Conservation (phyloP, 495 filamentous ascomycete species). For the Chaetomidium leptoderma region DNA sequence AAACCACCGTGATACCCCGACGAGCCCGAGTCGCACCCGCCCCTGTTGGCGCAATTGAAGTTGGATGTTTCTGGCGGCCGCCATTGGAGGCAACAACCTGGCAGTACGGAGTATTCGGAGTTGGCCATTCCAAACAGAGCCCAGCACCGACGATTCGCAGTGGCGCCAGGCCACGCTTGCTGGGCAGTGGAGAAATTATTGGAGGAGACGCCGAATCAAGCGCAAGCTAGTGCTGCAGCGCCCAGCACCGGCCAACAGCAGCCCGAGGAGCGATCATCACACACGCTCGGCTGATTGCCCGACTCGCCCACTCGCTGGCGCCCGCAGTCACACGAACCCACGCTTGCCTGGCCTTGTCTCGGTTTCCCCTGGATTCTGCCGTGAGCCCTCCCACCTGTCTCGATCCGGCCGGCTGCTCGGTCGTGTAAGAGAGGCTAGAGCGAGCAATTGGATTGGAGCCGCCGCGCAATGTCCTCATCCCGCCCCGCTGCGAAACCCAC, state of each 20-base stretch:
- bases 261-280: conserved; percentile 19
- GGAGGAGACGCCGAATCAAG: conserved; percentile 13
- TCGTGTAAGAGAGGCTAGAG: conserved; percentile 6
- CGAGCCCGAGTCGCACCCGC: conserved; percentile 10
- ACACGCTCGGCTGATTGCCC: conserved; percentile 25
- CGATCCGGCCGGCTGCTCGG: conserved; percentile 25
- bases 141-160: neutral
- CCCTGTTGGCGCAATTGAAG: conserved; percentile 7
- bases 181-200: conserved; percentile 14
- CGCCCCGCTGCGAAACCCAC: conserved; percentile 22
- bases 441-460: conserved; percentile 16
- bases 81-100: conserved; percentile 1
- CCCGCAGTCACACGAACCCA: conserved; percentile 23
- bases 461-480: conserved; percentile 31
- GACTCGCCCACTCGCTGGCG: conserved; percentile 12
- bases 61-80: neutral
- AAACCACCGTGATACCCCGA: neutral
- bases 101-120: neutral
- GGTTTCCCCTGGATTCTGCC: conserved; percentile 25
- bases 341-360: conserved; percentile 23
- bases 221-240: conserved; percentile 15
- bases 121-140: conserved; percentile 4
- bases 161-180: conserved; percentile 10
- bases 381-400: conserved; percentile 22
- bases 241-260: conserved; percentile 20